A percentile compares a stretch with the other conserved stretches of the same genome.
These are phyloP conservation scores for Boletus rufocinnamomeus DNA, from an alignment of 768 basidiomycete genomes.

Conservation along the genomic window DNA sequence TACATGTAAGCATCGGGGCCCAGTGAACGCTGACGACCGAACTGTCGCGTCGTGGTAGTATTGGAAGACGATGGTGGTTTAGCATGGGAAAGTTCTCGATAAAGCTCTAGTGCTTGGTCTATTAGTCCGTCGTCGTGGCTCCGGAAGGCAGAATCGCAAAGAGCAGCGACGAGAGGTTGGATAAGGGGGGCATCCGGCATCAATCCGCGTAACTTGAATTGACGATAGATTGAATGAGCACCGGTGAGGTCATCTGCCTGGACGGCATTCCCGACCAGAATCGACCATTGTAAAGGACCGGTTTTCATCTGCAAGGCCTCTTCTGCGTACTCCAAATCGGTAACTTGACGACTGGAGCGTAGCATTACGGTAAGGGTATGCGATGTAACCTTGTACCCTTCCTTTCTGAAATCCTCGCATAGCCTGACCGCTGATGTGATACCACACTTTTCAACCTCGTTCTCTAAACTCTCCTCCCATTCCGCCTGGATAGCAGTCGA, in stretches of 20 bases:
- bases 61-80: conserved; percentile 28
- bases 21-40: conserved; percentile 36
- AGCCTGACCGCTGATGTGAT: conserved; percentile 37
- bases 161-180: conserved; percentile 52
- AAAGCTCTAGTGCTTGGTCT: conserved; percentile 56
- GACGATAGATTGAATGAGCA: conserved; percentile 53
- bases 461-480: conserved; percentile 33
- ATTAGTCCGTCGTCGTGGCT: conserved; percentile 44
- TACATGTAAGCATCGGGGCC: conserved; percentile 59
- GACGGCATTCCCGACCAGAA: conserved; percentile 54
- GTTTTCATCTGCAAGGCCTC: conserved; percentile 42
- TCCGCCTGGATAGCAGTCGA: conserved; percentile 30
- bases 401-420: conserved; percentile 35
- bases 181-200: conserved; percentile 52
- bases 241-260: conserved; percentile 38
- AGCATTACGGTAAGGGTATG: conserved; percentile 46
- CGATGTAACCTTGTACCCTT: conserved; percentile 35
- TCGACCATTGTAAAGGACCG: conserved; percentile 51
- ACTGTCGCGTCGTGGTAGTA: conserved; percentile 11
- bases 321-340: conserved; percentile 47
- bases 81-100: conserved; percentile 46
- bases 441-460: conserved; percentile 37
- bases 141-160: conserved; percentile 45
- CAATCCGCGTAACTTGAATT: conserved; percentile 45
- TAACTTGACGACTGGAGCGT: conserved; percentile 39